A percentile compares a stretch with the other conserved stretches of the same genome.
These are phyloP conservation scores for Luffa aegyptiaca DNA, from an alignment of 306 rosid genomes.

Conservation along the genomic window DNA sequence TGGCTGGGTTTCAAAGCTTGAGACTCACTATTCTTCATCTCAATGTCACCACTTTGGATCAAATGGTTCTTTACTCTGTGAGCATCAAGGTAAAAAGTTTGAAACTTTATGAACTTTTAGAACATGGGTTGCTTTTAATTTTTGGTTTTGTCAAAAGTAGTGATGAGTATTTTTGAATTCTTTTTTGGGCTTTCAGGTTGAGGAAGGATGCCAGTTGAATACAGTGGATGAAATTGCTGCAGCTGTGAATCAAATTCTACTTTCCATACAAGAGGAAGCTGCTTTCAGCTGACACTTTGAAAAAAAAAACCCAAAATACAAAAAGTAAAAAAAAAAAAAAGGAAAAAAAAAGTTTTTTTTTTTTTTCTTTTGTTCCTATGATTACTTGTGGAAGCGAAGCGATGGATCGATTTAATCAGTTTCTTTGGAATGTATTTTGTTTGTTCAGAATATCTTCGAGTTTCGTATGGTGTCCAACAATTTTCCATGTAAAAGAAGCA, in stretches of 20 bases:
- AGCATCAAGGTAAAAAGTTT: constrained; percentile 53
- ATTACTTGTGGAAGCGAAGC: background rate
- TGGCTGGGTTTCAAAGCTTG: constrained; percentile 51
- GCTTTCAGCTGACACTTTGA: constrained; percentile 25
- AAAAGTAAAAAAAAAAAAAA: background rate
- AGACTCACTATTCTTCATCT: constrained; percentile 67
- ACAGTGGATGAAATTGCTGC: constrained; percentile 88
- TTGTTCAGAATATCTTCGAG: background rate
- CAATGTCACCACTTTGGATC: constrained; percentile 45
- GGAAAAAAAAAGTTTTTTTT: no score
- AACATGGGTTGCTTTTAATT: background rate
- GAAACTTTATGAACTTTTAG: background rate
- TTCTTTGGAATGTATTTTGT: background rate
- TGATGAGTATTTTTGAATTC: background rate
- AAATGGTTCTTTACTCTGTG: constrained; percentile 68
- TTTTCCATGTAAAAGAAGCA: background rate
- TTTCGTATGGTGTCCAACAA: background rate
- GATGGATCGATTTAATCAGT: background rate
- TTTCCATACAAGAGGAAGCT: constrained; percentile 36
- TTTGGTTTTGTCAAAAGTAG: background rate
- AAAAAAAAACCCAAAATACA: background rate
- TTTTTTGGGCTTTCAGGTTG: constrained; percentile 40
- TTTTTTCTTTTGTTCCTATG: background rate
- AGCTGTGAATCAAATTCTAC: constrained; percentile 64
- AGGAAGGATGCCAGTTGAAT: constrained; percentile 60